A percentile compares a stretch with the other conserved stretches of the same genome.
These are phyloP conservation scores for Leishmania guyanensis DNA, from an alignment of 208 protist species.

Conservation along the genomic window DNA sequence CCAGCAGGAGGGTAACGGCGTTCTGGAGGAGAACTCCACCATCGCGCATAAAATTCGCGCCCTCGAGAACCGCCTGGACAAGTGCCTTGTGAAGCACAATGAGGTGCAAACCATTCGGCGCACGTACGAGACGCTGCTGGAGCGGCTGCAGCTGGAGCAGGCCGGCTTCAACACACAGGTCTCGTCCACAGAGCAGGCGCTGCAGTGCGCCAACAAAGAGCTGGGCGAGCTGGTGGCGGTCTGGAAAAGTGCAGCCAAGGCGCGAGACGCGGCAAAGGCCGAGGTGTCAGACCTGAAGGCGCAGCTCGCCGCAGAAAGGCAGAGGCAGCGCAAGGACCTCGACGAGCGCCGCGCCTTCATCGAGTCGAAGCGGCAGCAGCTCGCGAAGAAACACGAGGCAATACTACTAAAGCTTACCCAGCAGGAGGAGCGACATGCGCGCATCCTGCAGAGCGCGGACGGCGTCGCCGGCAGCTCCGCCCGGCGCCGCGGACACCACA, in stretches of 20 bases:
- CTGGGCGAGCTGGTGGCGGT: slow-evolving; percentile 90
- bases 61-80: slow-evolving; percentile 96
- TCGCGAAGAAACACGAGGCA: slow-evolving; percentile 61
- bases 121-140: slow-evolving; percentile 95
- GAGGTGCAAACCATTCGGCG: slow-evolving; percentile 94
- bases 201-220: slow-evolving; percentile 91
- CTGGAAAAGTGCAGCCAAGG: slow-evolving; percentile 80
- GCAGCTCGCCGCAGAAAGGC: slow-evolving; percentile 74
- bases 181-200: slow-evolving; percentile 84
- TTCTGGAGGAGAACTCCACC: slow-evolving; percentile 72
- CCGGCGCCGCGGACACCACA: slow-evolving; percentile 28
- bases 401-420: slow-evolving; percentile 68
- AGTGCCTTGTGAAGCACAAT: slow-evolving; percentile 97
- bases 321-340: slow-evolving; percentile 82
- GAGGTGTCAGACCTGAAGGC: slow-evolving; percentile 79
- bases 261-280: slow-evolving; percentile 76
- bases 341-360: slow-evolving; percentile 84
- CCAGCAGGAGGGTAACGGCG: slow-evolving; percentile 54
- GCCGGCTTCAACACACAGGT: slow-evolving; percentile 92
- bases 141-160: slow-evolving; percentile 93
- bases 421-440: slow-evolving; percentile 72
- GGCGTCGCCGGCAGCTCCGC: not conserved
- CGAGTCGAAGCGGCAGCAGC: slow-evolving; percentile 69
- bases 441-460: slow-evolving; percentile 21
- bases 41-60: slow-evolving; percentile 92